A percentile compares a stretch with the other conserved stretches of the same genome.
Evolutionary conservation across 495 filamentous ascomycete species (phyloP).

Genomic region (Neurospora sp.): DNA sequence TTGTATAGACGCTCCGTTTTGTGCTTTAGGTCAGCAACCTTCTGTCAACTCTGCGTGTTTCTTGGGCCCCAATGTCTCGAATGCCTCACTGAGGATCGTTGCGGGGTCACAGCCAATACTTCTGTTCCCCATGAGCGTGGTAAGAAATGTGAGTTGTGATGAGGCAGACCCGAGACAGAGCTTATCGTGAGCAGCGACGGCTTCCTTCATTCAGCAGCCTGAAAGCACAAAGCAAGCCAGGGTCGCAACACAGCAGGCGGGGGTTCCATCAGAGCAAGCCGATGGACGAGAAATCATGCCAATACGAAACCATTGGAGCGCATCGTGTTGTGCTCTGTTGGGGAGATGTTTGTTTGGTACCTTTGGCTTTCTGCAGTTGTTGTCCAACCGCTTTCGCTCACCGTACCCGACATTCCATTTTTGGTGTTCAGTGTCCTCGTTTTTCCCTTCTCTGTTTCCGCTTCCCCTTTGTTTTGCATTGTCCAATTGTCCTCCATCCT

Average conservation of each 20-base stretch:
- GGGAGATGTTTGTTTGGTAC: neutral
- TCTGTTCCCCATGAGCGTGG: neutral
- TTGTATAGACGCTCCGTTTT: neutral
- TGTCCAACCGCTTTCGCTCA: neutral
- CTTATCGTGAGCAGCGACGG: neutral
- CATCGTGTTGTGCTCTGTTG: neutral
- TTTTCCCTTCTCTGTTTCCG: neutral
- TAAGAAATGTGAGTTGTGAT: neutral
- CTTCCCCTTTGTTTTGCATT: neutral
- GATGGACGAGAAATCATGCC: neutral
- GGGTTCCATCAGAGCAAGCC: neutral
- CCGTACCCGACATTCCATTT: neutral
- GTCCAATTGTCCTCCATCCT: neutral
- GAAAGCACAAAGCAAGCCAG: neutral
- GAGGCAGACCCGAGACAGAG: neutral
- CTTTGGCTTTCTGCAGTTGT: neutral
- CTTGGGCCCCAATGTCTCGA: neutral
- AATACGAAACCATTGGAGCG: neutral
- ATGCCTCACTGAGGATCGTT: neutral
- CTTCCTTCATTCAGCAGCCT: neutral
- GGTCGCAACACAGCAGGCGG: neutral
- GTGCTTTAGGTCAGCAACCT: neutral
- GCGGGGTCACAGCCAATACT: neutral
- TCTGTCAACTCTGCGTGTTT: neutral
- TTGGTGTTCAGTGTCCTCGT: neutral